Evolutionary conservation across 2,329 filamentous ascomycete genomes (phyloP).

Genomic region (Lizonia empirigonia): DNA sequence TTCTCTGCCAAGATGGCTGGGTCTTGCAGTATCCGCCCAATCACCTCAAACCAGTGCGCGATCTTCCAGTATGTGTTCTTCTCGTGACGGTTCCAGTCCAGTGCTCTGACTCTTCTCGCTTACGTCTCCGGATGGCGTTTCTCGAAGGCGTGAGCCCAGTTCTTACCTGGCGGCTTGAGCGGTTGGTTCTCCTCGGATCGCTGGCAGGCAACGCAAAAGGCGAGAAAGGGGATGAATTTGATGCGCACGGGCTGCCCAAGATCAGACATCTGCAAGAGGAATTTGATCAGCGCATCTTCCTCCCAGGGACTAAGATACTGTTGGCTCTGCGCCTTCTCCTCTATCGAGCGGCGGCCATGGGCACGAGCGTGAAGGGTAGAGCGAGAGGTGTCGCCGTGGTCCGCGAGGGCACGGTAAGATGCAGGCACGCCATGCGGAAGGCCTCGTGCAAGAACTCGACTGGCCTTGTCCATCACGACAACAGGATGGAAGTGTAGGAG

Average conservation of each 20-base stretch:
- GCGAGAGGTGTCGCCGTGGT: too few relatives aligned
- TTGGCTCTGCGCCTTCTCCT: constrained; percentile 36
- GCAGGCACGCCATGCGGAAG: neutral
- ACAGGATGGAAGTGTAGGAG: too few relatives aligned
- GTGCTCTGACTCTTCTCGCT: neutral
- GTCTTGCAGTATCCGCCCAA: neutral
- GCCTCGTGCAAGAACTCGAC: neutral
- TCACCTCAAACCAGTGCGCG: neutral
- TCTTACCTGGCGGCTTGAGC: neutral
- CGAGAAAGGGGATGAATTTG: constrained; percentile 25
- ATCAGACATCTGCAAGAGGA: constrained; percentile 23
- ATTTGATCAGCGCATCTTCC: constrained; percentile 33
- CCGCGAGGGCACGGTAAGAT: neutral
- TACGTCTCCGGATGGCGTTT: neutral
- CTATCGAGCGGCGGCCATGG: constrained; percentile 30
- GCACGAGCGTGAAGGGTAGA: constrained; percentile 7
- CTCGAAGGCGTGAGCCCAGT: neutral
- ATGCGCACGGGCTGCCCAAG: constrained; percentile 24
- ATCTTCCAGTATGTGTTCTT: neutral
- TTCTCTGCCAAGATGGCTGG: neutral
- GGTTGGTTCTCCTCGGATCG: too few relatives aligned
- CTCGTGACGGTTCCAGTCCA: neutral
- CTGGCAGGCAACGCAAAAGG: constrained; percentile 3
- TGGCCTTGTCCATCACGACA: neutral
- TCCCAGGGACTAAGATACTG: constrained; percentile 36